Conservation (phyloP, 352 stramenopile genomes). For the Elongisporangium undulatum region DNA sequence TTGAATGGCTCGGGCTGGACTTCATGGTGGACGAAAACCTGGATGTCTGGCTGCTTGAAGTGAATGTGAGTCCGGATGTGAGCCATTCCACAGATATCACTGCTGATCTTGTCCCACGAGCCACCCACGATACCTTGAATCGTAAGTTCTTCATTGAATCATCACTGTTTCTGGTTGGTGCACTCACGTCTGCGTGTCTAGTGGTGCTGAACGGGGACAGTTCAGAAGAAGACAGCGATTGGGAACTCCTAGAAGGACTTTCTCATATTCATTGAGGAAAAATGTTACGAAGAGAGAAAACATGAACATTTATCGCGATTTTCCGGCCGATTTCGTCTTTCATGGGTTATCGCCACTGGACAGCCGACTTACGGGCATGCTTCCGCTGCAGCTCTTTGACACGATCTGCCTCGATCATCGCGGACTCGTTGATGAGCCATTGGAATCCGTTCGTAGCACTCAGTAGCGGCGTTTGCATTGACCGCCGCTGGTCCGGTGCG, state of each 20-base stretch:
- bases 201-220: background rate
- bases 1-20: constrained; percentile 86
- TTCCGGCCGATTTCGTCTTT: too few relatives aligned
- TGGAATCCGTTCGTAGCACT: constrained; percentile 61
- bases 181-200: background rate
- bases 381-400: constrained; percentile 42
- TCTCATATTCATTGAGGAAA: too few relatives aligned
- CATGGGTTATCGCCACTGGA: constrained; percentile 25
- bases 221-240: background rate
- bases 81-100: constrained; percentile 73
- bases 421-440: constrained; percentile 69
- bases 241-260: too few relatives aligned
- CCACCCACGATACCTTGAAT: constrained; percentile 45
- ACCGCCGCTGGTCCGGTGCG: constrained; percentile 37
- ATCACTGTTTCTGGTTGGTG: background rate
- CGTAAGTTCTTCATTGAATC: constrained; percentile 16
- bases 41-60: constrained; percentile 73
- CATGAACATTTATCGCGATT: too few relatives aligned
- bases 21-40: constrained; percentile 65
- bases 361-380: constrained; percentile 30
- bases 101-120: constrained; percentile 37
- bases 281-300: too few relatives aligned
- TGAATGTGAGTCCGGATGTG: constrained; percentile 86
- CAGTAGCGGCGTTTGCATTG: constrained; percentile 28
- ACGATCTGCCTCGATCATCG: constrained; percentile 46